Percentiles rank a stretch among this genome's conserved stretches.
Evolutionary conservation across 1,284 basidiomycete genomes (phyloP).

Genomic region (Tilletiaria anomala): DNA sequence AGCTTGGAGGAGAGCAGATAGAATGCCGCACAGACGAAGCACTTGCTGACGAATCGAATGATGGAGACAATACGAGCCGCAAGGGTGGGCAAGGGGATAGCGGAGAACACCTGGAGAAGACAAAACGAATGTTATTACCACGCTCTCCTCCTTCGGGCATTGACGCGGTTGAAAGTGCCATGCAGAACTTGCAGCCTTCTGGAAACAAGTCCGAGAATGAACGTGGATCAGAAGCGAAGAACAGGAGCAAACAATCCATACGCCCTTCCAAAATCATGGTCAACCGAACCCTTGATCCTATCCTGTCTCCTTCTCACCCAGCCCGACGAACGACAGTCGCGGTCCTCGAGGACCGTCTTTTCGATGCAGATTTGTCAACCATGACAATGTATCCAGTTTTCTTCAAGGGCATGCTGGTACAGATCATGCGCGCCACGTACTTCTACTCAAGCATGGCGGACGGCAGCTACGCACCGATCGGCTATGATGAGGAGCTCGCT

Average conservation of each 20-base stretch:
- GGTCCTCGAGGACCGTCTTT: slow-evolving; percentile 35
- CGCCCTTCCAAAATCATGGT: slow-evolving; percentile 11
- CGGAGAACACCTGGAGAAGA: neutral
- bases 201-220: too few species aligned
- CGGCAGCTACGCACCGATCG: slow-evolving; percentile 26
- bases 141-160: slow-evolving; percentile 15
- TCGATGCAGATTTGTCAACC: slow-evolving; percentile 30
- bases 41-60: neutral
- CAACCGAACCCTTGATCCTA: slow-evolving; percentile 18
- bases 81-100: slow-evolving; percentile 1
- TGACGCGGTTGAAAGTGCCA: too few species aligned
- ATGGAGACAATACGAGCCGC: neutral
- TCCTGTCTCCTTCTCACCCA: slow-evolving; percentile 12
- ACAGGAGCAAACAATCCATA: slow-evolving; percentile 2
- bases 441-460: slow-evolving; percentile 36
- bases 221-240: slow-evolving; percentile 1
- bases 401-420: slow-evolving; percentile 38
- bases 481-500: slow-evolving; percentile 30
- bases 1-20: slow-evolving; percentile 20
- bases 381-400: slow-evolving; percentile 40
- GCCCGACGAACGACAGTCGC: slow-evolving; percentile 21
- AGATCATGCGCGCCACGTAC: slow-evolving; percentile 38
- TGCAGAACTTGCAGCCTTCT: too few species aligned
- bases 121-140: slow-evolving; percentile 3
- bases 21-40: too few species aligned